These are phyloP conservation scores for Epithele typhae DNA, from an alignment of 768 basidiomycete species.

Conservation along the genomic window DNA sequence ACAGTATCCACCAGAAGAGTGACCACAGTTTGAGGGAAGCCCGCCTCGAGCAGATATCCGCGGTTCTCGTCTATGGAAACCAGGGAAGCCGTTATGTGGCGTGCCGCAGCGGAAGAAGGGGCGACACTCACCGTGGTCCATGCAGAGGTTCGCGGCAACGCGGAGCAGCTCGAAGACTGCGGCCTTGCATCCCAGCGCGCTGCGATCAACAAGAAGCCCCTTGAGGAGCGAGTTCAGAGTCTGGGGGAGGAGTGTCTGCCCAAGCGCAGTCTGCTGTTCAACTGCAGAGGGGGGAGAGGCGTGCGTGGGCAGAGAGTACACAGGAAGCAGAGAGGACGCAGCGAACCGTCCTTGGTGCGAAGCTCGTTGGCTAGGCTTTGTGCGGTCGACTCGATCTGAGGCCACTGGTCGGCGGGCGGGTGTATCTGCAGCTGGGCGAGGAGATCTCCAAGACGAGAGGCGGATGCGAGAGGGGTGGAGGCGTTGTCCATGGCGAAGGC, in stretches of 20 bases:
- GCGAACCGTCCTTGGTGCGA: slow-evolving; percentile 44
- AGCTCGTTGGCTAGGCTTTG: slow-evolving; percentile 60
- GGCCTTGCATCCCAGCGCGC: slow-evolving; percentile 39
- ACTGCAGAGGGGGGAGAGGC: too few species aligned
- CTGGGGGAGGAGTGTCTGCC: slow-evolving; percentile 59
- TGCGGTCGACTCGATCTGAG: slow-evolving; percentile 44
- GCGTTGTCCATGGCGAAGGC: slow-evolving; percentile 5
- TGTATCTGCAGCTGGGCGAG: slow-evolving; percentile 30
- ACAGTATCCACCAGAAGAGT: slow-evolving; percentile 64
- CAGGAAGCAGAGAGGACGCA: slow-evolving; percentile 8
- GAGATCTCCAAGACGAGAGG: slow-evolving; percentile 31
- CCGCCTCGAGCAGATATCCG: slow-evolving; percentile 62
- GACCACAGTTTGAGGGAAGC: slow-evolving; percentile 63
- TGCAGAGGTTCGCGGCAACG: slow-evolving; percentile 78
- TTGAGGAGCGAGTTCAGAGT: slow-evolving; percentile 59
- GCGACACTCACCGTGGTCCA: slow-evolving; percentile 64
- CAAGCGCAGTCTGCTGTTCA: slow-evolving; percentile 69
- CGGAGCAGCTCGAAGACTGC: slow-evolving; percentile 68
- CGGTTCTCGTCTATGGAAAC: slow-evolving; percentile 64
- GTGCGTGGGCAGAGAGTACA: slow-evolving; percentile 9
- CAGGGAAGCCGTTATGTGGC: not conserved
- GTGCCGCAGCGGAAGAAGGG: not conserved
- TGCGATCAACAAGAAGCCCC: slow-evolving; percentile 45
- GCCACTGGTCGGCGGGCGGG: slow-evolving; percentile 38
- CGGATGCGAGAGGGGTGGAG: slow-evolving; percentile 15